A percentile compares a stretch with the other conserved stretches of the same genome.
Conservation (phyloP, 75 land plant genomes). For the Azolla pinnata region DNA sequence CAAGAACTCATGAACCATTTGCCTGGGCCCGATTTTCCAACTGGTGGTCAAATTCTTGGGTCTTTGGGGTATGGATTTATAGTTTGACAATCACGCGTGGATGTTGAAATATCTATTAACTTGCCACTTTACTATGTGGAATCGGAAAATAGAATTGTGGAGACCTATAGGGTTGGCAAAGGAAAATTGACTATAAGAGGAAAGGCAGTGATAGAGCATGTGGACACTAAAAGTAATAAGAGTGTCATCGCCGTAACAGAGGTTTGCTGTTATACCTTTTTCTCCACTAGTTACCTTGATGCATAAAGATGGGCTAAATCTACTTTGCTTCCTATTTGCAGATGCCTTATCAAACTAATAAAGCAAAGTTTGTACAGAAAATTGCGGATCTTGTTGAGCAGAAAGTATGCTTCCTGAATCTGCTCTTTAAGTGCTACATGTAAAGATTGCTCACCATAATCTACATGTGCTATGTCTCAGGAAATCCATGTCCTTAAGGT, state of each 20-base stretch:
- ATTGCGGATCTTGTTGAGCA: slow-evolving; percentile 88
- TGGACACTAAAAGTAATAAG: slow-evolving; percentile 52
- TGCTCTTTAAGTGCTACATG: too few species aligned
- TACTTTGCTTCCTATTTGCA: slow-evolving; percentile 27
- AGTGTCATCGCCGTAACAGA: slow-evolving; percentile 69
- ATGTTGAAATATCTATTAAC: too few species aligned
- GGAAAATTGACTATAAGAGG: slow-evolving; percentile 80
- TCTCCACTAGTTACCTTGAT: too few species aligned
- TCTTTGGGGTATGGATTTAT: slow-evolving; percentile 51
- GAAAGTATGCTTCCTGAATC: slow-evolving; percentile 44
- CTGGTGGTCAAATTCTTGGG: slow-evolving; percentile 94
- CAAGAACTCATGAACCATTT: slow-evolving; percentile 92
- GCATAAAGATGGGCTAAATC: too few species aligned
- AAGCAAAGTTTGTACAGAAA: slow-evolving; percentile 75
- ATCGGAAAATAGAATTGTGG: slow-evolving; percentile 41
- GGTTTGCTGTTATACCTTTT: too few species aligned
- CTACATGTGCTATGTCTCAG: too few species aligned
- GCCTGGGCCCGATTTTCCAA: slow-evolving; percentile 99
- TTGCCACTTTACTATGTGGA: too few species aligned
- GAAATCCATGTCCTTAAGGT: too few species aligned
- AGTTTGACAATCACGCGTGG: too few species aligned
- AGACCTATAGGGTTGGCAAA: slow-evolving; percentile 83
- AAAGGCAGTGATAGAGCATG: slow-evolving; percentile 62
- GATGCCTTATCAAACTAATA: slow-evolving; percentile 93
- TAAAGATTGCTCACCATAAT: too few species aligned